Base-by-base conservation (phyloP, 2,329 filamentous ascomycete species). In the Knoxdaviesia proteae region DNA sequence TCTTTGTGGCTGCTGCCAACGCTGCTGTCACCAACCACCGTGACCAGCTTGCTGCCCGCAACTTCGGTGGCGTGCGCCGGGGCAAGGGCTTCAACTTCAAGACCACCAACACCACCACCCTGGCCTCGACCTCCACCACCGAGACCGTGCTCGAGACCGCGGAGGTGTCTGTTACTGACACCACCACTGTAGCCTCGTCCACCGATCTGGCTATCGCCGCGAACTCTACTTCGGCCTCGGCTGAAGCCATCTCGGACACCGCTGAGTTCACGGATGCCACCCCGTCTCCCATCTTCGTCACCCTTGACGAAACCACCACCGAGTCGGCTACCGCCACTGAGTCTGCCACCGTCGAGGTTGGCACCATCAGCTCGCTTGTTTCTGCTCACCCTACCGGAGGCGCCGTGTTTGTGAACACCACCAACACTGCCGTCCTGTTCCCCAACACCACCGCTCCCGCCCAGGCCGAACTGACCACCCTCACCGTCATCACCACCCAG, bases 401-500 rank as follows among this genome's bases (percentile, higher is more conserved):
- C 51, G 54, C 49, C 53, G 52, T 49, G 50, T 48, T 42, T 52
- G 51, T 36, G 46, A 49, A 39, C 38, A 34, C 42, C 48, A 59
- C 56, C 50, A 46, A 46, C 34, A 56, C 53, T 32, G 38, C 44
- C 36, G 45, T 52, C 37, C 47, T 44, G 35, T 45, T 33, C 45
- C 46, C 51, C 42, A 48, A 48, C 44, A 45, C 48, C 41, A 41
- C 47, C 41, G 42, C 48, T 45, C 45, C 44, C 32, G 36, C 46
- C 40, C 48, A 50, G 33, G 44, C 45, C 44, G 50, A 49, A 44
- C 45, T 54, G 49, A 64, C 61, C 42, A 64, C 63, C 35, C 48
- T 63, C 46, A 63, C 68, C 49, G 61, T 74, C 59, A 63, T 66
- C 61, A 58, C 63, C 54, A 74, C 69, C 45, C 58, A 69, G 54